Evolutionary conservation across 2,329 filamentous ascomycete genomes (phyloP).

Genomic region (Scopulariopsis brevicaulis): DNA sequence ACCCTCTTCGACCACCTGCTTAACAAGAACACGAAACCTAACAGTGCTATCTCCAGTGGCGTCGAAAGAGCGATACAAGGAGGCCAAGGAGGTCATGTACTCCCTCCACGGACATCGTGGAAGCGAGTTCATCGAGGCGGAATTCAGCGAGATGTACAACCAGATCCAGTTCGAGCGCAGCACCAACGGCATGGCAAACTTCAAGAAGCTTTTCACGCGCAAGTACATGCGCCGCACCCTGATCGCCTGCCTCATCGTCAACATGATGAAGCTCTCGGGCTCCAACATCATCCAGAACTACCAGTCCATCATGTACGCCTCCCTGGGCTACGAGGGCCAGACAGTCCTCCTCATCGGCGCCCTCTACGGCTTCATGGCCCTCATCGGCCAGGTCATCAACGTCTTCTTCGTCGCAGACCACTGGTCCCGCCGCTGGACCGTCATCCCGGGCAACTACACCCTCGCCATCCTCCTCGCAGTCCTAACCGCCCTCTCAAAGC

Average conservation of each 20-base stretch:
- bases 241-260: slow-evolving; percentile 16
- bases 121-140: background rate
- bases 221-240: slow-evolving; percentile 16
- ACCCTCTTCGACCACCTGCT: background rate
- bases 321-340: slow-evolving; percentile 34
- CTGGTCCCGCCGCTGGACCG: slow-evolving; percentile 13
- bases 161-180: background rate
- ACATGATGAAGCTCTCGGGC: slow-evolving; percentile 18
- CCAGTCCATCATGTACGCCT: slow-evolving; percentile 22
- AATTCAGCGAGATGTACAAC: background rate
- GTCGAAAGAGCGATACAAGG: background rate
- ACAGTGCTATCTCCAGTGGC: background rate
- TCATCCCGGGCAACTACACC: background rate
- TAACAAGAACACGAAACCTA: background rate
- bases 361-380: slow-evolving; percentile 22
- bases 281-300: slow-evolving; percentile 19
- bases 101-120: background rate
- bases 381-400: slow-evolving; percentile 17
- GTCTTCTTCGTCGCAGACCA: slow-evolving; percentile 15
- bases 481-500: slow-evolving; percentile 9
- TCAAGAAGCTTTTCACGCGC: slow-evolving; percentile 12
- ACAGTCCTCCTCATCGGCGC: slow-evolving; percentile 34
- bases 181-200: background rate
- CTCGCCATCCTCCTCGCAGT: background rate
- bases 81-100: background rate